Base-by-base conservation (phyloP, 352 stramenopile genomes). In the Pythium chondricola region DNA sequence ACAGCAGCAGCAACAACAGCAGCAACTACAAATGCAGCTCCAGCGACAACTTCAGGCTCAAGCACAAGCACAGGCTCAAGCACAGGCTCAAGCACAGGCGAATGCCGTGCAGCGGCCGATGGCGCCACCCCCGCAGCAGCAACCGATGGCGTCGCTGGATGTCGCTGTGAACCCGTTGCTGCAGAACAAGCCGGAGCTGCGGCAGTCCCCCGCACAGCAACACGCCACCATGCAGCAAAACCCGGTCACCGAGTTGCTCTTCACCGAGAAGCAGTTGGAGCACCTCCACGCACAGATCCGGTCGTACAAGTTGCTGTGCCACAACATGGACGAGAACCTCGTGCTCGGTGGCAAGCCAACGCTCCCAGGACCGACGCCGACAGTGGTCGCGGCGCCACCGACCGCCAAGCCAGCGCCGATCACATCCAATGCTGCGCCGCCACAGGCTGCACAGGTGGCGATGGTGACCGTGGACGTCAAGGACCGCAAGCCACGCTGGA, bases 241-340 rank as follows among this genome's bases (percentile, higher is more conserved):
- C 50, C 48, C 67, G n/a, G 41, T 68, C 24, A 48, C 58, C 20
- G 63, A 70, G 51, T 24, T 72, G 32, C 62, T 93, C 11, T 93
- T 93, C 58, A 82, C 82, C n/a, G 82, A 90, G 25, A 86, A 83
- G 51, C 82, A 93, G 58, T 68, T 93, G 18, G 78, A 88, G 52
- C 77, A 89, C 25, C 53, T 93, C 38, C 82, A 93, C 61, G 81
- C 86, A 52, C 82, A 93, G 65, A 93, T 93, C 52, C 77, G 77
- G 7, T 71, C 77, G 16, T 93, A 85, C 63, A 93, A 91, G 56
- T 60, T 77, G 29, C 65, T 93, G 20, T 91, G 79, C 35, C 79
- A 88, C 58, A 85, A 71, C 6, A 93, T 93, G 82, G 79, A 93
- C 51, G 64, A 85, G 31, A 37, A 18, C 17, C 39, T 17, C 22